A percentile compares a stretch with the other conserved stretches of the same genome.
These are phyloP conservation scores for Dissoconium aciculare DNA, from an alignment of 2,329 filamentous ascomycete species.

Conservation along the genomic window DNA sequence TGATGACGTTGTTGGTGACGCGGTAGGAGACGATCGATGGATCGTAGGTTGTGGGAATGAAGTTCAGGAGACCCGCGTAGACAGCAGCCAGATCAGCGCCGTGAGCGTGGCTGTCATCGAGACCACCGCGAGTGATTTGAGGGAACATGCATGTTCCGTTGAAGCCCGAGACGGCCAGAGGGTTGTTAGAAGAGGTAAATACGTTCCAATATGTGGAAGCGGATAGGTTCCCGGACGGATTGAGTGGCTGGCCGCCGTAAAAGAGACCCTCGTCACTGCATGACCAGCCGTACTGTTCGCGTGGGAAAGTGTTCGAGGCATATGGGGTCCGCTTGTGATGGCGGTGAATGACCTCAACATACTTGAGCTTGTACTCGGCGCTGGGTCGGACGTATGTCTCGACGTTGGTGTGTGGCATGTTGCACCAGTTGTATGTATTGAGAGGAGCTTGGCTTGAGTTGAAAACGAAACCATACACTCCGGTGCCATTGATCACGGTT, in stretches of 20 bases:
- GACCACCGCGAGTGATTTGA: slow-evolving; percentile 57
- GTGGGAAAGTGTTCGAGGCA: slow-evolving; percentile 58
- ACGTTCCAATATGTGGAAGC: slow-evolving; percentile 51
- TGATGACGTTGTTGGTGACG: slow-evolving; percentile 72
- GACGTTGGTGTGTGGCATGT: slow-evolving; percentile 69
- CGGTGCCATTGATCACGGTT: slow-evolving; percentile 41
- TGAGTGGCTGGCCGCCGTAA: slow-evolving; percentile 49
- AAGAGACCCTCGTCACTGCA: slow-evolving; percentile 57
- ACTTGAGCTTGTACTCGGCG: slow-evolving; percentile 46
- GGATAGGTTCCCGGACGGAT: slow-evolving; percentile 31
- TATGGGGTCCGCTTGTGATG: slow-evolving; percentile 80
- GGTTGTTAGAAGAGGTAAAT: slow-evolving; percentile 48
- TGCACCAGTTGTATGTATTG: slow-evolving; percentile 65
- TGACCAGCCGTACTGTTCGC: slow-evolving; percentile 57
- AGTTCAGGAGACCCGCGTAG: slow-evolving; percentile 53
- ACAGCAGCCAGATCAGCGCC: slow-evolving; percentile 64
- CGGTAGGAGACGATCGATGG: slow-evolving; percentile 44
- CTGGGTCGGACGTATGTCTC: slow-evolving; percentile 45
- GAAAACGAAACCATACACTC: slow-evolving; percentile 60
- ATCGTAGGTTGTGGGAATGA: slow-evolving; percentile 43
- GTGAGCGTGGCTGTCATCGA: slow-evolving; percentile 62
- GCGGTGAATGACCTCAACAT: slow-evolving; percentile 70
- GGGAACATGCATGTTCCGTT: slow-evolving; percentile 65
- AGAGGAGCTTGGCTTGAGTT: slow-evolving; percentile 44
- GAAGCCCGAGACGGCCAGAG: slow-evolving; percentile 52